Conservation (phyloP, 1,284 basidiomycete genomes). For the Phlebopus sp. region DNA sequence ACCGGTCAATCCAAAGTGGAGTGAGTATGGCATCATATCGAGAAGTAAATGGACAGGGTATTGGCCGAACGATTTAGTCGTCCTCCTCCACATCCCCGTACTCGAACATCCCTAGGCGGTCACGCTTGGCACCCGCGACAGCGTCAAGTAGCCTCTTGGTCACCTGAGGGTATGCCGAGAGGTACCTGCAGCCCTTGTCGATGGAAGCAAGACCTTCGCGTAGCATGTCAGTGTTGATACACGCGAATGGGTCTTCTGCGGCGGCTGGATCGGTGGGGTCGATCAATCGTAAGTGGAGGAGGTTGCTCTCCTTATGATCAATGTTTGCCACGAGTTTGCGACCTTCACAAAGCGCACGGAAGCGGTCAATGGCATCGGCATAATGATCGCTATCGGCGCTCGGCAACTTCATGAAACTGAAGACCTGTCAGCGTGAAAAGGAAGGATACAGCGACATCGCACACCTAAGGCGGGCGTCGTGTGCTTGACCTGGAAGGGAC, state of each 20-base stretch:
- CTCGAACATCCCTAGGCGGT: conserved; percentile 84
- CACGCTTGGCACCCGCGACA: conserved; percentile 65
- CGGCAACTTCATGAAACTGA: conserved; percentile 82
- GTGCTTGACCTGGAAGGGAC: conserved; percentile 79
- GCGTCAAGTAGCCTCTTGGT: conserved; percentile 65
- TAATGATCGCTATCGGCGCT: conserved; percentile 82
- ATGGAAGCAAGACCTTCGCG: conserved; percentile 77
- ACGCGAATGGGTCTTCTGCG: conserved; percentile 67
- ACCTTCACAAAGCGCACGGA: conserved; percentile 81
- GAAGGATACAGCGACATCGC: conserved; percentile 10
- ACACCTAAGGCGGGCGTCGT: conserved; percentile 76
- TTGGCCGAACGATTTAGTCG: conserved; percentile 29
- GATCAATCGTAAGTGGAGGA: conserved; percentile 84
- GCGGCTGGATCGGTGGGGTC: conserved; percentile 75
- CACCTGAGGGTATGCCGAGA: conserved; percentile 68
- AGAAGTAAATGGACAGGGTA: conserved; percentile 2
- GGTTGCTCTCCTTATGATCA: conserved; percentile 76
- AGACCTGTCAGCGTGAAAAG: conserved; percentile 8
- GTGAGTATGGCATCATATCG: neutral
- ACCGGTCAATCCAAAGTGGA: neutral
- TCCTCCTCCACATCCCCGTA: conserved; percentile 83
- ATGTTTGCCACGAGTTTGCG: conserved; percentile 89
- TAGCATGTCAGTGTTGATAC: conserved; percentile 81
- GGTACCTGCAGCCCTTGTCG: conserved; percentile 78
- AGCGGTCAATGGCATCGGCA: conserved; percentile 79